A percentile compares a stretch with the other conserved stretches of the same genome.
phyloP scores from a whole-genome alignment of 805 yeast species.

The Candida sithepensis region DNA sequence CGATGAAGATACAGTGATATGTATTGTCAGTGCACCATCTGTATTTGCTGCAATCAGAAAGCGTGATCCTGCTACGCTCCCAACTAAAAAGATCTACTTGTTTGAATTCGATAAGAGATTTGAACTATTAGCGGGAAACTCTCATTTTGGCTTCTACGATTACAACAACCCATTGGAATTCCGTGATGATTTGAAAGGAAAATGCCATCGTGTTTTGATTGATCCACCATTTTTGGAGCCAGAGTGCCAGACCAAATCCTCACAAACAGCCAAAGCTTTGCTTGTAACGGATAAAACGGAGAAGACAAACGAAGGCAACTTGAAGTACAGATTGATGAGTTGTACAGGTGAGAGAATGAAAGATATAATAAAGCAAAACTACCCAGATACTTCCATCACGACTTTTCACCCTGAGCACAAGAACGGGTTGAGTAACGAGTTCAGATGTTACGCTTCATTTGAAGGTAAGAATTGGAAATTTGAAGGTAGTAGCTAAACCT shows the following conservation, averaged over 20 bases:
- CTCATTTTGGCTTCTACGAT: conserved; percentile 70
- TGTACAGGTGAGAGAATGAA: conserved; percentile 91
- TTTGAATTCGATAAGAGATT: conserved; percentile 80
- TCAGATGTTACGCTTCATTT: conserved; percentile 76
- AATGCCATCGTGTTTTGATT: conserved; percentile 67
- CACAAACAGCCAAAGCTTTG: conserved; percentile 60
- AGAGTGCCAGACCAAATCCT: conserved; percentile 74
- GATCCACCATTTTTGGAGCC: conserved; percentile 88
- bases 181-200: conserved; percentile 52
- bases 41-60: conserved; percentile 79
- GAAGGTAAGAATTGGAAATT: conserved; percentile 70
- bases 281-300: conserved; percentile 38
- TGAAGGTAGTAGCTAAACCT: background rate
- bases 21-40: conserved; percentile 85
- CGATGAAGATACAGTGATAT: conserved; percentile 63
- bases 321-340: conserved; percentile 52
- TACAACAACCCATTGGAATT: conserved; percentile 65
- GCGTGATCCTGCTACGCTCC: conserved; percentile 46
- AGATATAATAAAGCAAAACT: conserved; percentile 52
- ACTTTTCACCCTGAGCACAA: conserved; percentile 75
- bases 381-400: conserved; percentile 64
- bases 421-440: conserved; percentile 84
- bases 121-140: conserved; percentile 62
- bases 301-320: conserved; percentile 38
- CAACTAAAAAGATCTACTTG: conserved; percentile 67